Percentiles rank a stretch among this genome's conserved stretches.
phyloP scores from a whole-genome alignment of 2,329 filamentous ascomycete species.

The Coniochaeta prunicola region DNA sequence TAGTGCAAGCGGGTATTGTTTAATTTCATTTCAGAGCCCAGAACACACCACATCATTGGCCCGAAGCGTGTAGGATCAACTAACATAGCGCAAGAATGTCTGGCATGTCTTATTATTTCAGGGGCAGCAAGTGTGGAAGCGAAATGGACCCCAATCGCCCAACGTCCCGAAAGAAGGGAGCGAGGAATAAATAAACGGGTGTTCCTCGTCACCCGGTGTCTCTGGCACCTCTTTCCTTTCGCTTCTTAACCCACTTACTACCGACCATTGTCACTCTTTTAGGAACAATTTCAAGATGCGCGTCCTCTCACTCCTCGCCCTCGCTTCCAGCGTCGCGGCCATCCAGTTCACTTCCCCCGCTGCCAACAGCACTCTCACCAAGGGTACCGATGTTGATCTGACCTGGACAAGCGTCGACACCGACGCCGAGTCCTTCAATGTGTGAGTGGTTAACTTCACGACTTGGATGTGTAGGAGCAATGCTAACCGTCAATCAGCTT shows the following conservation, averaged over 20 bases:
- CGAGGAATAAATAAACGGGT: constrained; percentile 1
- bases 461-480: background rate
- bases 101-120: background rate
- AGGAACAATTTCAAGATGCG: constrained; percentile 16
- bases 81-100: background rate
- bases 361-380: constrained; percentile 26
- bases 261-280: constrained; percentile 3
- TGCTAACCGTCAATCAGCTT: constrained; percentile 12
- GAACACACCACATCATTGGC: no score
- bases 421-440: constrained; percentile 28
- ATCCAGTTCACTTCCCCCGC: constrained; percentile 22
- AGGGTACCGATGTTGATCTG: constrained; percentile 24
- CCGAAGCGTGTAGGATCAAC: background rate
- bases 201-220: background rate
- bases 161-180: background rate
- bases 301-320: constrained; percentile 18
- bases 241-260: background rate
- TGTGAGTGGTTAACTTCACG: constrained; percentile 8
- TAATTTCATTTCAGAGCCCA: background rate
- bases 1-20: background rate
- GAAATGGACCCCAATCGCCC: background rate
- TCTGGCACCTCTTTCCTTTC: background rate
- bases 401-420: constrained; percentile 31
- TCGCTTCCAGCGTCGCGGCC: constrained; percentile 22
- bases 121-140: background rate